Evolutionary conservation across 2,329 filamentous ascomycete species (phyloP), one percentile per base, ranked within the genome.

Genomic region (Beauveria rudraprayagi): DNA sequence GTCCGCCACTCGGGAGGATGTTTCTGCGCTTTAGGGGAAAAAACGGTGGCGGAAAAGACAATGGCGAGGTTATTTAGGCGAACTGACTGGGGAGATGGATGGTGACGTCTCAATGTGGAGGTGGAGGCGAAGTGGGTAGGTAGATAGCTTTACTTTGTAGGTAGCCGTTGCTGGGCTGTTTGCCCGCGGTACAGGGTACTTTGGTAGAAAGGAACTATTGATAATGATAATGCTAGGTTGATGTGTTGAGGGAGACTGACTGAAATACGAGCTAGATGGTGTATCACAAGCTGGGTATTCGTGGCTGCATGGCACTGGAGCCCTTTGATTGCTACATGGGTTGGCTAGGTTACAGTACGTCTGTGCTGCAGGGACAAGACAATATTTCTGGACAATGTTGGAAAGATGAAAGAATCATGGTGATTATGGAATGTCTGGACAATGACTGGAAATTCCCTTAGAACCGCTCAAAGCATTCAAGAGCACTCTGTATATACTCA

Each of bases 121-220:
- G 47, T 40, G 61, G 63, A 54, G 59, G 50, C 46, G 44, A 54
- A 56, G 63, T 37, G 34, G 34, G 34, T 14, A 37, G 59, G 55
- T 60, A 16, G 48, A 11, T 10, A 22, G 57, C 22, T 44, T 51
- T 37, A 37, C 4, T 37, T 50, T 24, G 19, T 17, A 46, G 41
- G 19, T 17, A 46, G 41, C 47, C 34, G 34, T 16, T 37, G 34
- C 34, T 16, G 34, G 34, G 14, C 34, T 37, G 34, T 37, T 37
- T 37, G 34, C 14, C 5, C 34, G 2, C 14, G 2, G 34, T 37
- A 16, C 34, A 37, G 6, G 34, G 14, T 16, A 37, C 22, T 5
- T 37, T 1, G 34, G 14, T 16, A 37, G 10, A 37, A 37, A 5
- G 11, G 11, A 37, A 16, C 34, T 37, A 37, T 37, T 37, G 34